Conservation (phyloP, 371 early-diverging fungal genomes). For the Mortierella sp. region DNA sequence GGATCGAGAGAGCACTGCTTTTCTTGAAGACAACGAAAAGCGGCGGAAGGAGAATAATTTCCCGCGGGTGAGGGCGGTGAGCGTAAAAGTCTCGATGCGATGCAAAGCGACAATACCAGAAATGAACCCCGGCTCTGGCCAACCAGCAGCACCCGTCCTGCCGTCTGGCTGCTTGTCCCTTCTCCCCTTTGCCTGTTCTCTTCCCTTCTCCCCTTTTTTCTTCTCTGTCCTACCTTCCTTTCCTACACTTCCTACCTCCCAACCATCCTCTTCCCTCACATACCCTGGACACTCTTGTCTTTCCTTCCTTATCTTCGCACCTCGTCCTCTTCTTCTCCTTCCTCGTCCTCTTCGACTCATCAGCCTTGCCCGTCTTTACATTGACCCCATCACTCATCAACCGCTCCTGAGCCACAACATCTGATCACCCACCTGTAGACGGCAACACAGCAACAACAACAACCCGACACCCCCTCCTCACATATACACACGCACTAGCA, state of each 20-base stretch:
- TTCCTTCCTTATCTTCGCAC: neutral
- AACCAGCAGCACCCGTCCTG: neutral
- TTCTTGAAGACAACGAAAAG: neutral
- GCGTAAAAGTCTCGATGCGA: neutral
- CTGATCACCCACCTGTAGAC: neutral
- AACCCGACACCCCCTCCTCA: neutral
- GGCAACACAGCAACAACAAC: neutral
- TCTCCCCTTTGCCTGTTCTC: neutral
- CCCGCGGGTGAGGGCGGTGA: too few relatives aligned
- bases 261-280: neutral
- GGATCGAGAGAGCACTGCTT: neutral
- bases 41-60: conserved; percentile 1
- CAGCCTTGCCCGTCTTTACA: conserved; percentile 1
- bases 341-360: neutral
- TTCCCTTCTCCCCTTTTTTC: neutral
- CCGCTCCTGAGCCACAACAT: neutral
- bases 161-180: neutral
- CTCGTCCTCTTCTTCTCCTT: neutral
- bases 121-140: conserved; percentile 12
- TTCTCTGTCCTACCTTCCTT: neutral
- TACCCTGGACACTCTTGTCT: neutral
- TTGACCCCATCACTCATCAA: neutral
- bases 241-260: conserved; percentile 10
- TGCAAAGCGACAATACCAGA: neutral
- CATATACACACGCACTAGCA: neutral